Conservation (phyloP, 306 rosid genomes). For the Cicer bijugum region DNA sequence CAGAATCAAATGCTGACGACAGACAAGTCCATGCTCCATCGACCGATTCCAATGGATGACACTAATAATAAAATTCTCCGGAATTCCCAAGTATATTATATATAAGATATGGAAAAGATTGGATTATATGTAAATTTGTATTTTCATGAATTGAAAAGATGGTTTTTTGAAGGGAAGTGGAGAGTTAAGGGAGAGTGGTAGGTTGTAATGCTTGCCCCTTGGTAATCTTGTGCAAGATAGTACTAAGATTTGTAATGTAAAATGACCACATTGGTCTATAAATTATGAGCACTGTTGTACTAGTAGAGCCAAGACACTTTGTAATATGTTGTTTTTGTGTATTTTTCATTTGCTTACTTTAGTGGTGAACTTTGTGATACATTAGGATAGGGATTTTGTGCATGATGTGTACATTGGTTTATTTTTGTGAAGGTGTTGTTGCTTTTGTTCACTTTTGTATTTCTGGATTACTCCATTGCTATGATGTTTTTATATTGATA, state of each 20-base stretch:
- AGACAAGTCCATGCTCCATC: constrained; percentile 61
- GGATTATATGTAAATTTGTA: constrained; percentile 72
- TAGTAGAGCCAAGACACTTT: constrained; percentile 46
- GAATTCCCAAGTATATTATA: constrained; percentile 50
- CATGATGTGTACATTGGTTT: constrained; percentile 61
- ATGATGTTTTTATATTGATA: not conserved
- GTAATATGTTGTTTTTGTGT: constrained; percentile 59
- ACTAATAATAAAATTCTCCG: constrained; percentile 31
- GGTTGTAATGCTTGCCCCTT: constrained; percentile 74
- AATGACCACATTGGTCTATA: constrained; percentile 62
- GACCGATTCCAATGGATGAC: constrained; percentile 74
- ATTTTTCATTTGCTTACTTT: constrained; percentile 61
- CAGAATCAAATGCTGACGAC: constrained; percentile 71
- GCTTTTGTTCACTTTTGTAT: constrained; percentile 42
- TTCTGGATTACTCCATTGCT: constrained; percentile 23
- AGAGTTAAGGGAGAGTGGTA: constrained; percentile 64
- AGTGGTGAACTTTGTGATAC: constrained; percentile 70
- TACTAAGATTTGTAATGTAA: constrained; percentile 57
- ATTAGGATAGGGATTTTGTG: constrained; percentile 51
- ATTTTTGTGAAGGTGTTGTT: constrained; percentile 64
- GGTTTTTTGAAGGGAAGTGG: constrained; percentile 52
- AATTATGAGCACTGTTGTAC: constrained; percentile 50
- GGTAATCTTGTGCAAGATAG: constrained; percentile 54
- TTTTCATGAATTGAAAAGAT: constrained; percentile 57
- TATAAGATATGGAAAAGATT: constrained; percentile 52